Conservation (phyloP, 2,329 filamentous ascomycete species). For the Epichloe festucae region DNA sequence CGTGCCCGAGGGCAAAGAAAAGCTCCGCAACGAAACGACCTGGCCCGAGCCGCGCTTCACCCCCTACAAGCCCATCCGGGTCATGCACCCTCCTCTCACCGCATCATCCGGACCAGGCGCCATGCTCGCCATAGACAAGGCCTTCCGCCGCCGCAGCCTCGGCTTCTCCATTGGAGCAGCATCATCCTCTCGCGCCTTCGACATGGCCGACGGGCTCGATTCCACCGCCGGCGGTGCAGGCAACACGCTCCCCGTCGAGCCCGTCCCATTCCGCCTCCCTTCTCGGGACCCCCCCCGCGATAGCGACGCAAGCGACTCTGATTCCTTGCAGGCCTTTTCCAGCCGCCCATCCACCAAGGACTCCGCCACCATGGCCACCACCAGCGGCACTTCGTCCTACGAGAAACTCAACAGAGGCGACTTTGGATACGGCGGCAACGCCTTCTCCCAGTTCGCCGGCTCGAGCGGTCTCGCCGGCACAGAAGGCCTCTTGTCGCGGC, state of each 20-base stretch:
- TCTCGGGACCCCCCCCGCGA: constrained; percentile 18
- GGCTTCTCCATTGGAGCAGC: constrained; percentile 29
- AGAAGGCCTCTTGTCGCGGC: constrained; percentile 58
- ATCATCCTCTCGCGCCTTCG: constrained; percentile 19
- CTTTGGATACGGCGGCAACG: constrained; percentile 45
- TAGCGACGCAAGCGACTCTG: constrained; percentile 19
- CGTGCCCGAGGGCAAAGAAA: constrained; percentile 90
- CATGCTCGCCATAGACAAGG: constrained; percentile 45
- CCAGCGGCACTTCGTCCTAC: constrained; percentile 28
- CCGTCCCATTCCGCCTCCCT: constrained; percentile 36
- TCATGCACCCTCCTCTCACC: constrained; percentile 32
- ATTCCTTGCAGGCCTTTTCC: constrained; percentile 14
- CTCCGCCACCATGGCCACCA: constrained; percentile 16
- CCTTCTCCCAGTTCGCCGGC: constrained; percentile 24
- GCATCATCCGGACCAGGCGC: constrained; percentile 29
- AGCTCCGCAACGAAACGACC: constrained; percentile 77
- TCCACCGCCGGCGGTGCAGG: constrained; percentile 12
- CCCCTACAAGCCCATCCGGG: constrained; percentile 59
- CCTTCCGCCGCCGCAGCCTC: constrained; percentile 42
- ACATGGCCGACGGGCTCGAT: constrained; percentile 19
- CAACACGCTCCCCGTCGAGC: constrained; percentile 29
- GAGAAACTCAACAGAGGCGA: constrained; percentile 58
- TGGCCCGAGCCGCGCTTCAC: constrained; percentile 79
- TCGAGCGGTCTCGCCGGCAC: constrained; percentile 22
- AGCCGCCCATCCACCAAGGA: constrained; percentile 25